Evolutionary conservation across 768 basidiomycete genomes (phyloP), one percentile per base, ranked within the genome.

Genomic region (Kwoniella dendrophila): DNA sequence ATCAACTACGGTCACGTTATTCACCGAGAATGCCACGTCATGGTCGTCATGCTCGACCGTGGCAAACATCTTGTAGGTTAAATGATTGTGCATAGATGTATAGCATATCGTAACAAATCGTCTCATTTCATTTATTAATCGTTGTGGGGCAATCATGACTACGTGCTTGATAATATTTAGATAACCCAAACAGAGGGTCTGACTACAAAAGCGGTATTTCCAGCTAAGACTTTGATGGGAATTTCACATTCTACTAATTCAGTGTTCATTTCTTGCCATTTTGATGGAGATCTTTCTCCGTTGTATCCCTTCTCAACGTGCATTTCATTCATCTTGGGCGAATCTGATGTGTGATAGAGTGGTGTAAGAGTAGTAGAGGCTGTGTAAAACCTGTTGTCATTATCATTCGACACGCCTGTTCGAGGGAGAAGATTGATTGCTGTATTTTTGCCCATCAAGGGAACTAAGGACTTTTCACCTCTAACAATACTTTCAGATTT

Each of bases 221-320:
- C 90, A 11, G 92, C 87, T 84, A 88, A 93, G 1, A 96, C 88
- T 68, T 79, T 85, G 59, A 98, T 85, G 20, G 91, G 90, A 43
- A 98, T 89, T 77, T 93, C 90, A 71, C 93, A 96, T 78, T 96
- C 95, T 18, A 98, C 92, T 62, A 87, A 90, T 83, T 97, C 93
- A 26, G 88, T 83, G 72, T 78, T 82, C 11, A 89, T 84, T 61
- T 87, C 86, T 56, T 71, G 72, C 90, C 89, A 92, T 1, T 82
- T 86, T 4, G 82, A 11, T 22, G 18, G 6, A 11, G 26, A 22
- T 38, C 24, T 59, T 10, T 36, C 26, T 22, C 32, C 32, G 34
- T 20, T 6, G 10, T 8, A 12, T 10, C n/a, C 34, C 10, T 33
- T 34, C 20, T 4, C 22, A 32, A 50, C 44, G 12, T 24, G 22